Percentiles rank a stretch among this genome's conserved stretches.
These are phyloP conservation scores for Phaseolus coccineus DNA, from an alignment of 331 rosid species.

Conservation along the genomic window DNA sequence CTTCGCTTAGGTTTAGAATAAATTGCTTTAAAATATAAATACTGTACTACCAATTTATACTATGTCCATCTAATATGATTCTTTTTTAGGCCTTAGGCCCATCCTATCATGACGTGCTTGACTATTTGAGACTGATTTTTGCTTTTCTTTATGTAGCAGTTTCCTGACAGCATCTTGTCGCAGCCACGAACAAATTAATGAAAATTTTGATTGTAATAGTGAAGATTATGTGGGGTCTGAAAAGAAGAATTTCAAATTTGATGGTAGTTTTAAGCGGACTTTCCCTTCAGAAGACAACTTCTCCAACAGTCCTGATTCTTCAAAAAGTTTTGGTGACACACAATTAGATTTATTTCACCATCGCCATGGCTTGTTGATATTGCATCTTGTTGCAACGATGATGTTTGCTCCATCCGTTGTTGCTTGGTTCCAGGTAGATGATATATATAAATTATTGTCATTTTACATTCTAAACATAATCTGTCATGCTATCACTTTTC, in stretches of 20 bases:
- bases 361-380: constrained; percentile 82
- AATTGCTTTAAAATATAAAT: no score
- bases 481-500: neutral
- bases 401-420: constrained; percentile 93
- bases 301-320: constrained; percentile 66
- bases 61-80: no score
- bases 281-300: constrained; percentile 58
- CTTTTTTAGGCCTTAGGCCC: neutral
- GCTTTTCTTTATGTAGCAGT: constrained; percentile 66
- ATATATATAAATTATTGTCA: constrained; percentile 34
- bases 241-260: constrained; percentile 57
- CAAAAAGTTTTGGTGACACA: constrained; percentile 81
- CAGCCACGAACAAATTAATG: constrained; percentile 64
- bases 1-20: neutral
- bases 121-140: constrained; percentile 50
- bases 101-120: neutral
- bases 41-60: no score
- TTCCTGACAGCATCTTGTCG: constrained; percentile 86
- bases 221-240: constrained; percentile 54
- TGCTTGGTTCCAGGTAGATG: constrained; percentile 92
- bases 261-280: constrained; percentile 59
- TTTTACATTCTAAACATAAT: neutral
- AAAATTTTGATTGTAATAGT: constrained; percentile 50
- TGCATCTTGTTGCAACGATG: constrained; percentile 76
- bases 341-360: constrained; percentile 92